Evolutionary conservation across 2,329 filamentous ascomycete genomes (phyloP), one percentile per base, ranked within the genome.

Genomic region (Penicillium paneum): DNA sequence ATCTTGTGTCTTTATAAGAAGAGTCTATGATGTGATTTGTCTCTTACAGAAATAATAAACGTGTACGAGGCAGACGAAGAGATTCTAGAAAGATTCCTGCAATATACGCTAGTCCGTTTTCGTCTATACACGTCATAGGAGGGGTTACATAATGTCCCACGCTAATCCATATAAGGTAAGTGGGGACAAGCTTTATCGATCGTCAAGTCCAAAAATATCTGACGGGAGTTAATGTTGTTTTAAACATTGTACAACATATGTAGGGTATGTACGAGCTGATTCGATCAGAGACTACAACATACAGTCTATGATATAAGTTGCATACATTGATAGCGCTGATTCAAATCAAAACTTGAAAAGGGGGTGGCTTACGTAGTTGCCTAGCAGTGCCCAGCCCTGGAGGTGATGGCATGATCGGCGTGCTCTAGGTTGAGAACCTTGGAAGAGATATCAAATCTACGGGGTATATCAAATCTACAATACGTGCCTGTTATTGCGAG

Each of bases 191-290:
- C 10, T 42, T 45, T 31, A 38, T 51, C 24, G 39, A 34, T 50
- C 29, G 29, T 34, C 29, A 29, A 47, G 31, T 51, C 40, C 24
- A 51, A 51, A 51, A 51, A 51, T 51, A 51, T 45, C 29, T 32
- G 10, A 21, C 8, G 5, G 29, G 19, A n/a, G 29, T 44, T 34
- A 2, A 12, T 12, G n/a, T 21, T 3, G 21, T 21, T n/a, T 11
- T 12, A 3, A 31, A 21, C 2, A 44, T 34, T 12, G 10, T 5
- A n/a, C 3, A 11, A 11, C 12, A n/a, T n/a, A n/a, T n/a, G n/a
- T 29, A 44, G 42, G 8, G 24, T n/a, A n/a, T 44, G 5, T 0
- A 19, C 6, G 24, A n/a, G 8, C 31, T 11, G 42, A 8, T 24
- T 21, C 17, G 5, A 44, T 11, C 4, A 12, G 13, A 3, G 24